Evolutionary conservation across 2,329 filamentous ascomycete genomes (phyloP).

Genomic region (Alternaria conjuncta): DNA sequence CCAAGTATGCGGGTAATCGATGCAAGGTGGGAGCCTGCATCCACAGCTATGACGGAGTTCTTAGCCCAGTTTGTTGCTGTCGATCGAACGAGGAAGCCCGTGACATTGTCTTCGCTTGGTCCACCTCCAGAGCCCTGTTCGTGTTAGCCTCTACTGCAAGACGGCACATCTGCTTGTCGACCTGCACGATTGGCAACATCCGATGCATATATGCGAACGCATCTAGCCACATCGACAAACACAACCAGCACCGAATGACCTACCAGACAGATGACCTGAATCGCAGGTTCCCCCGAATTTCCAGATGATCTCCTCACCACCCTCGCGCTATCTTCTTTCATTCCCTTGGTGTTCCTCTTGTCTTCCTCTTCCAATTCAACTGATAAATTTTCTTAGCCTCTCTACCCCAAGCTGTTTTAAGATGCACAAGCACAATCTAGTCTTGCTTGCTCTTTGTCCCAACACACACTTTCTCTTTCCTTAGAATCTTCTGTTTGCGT

Average conservation of each 20-base stretch:
- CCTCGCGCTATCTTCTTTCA: conserved; percentile 51
- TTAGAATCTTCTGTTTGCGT: not conserved
- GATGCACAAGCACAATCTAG: not conserved
- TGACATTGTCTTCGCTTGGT: conserved; percentile 87
- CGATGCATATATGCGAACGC: not conserved
- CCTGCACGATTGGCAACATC: not conserved
- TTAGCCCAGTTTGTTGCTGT: conserved; percentile 78
- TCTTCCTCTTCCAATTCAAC: not conserved
- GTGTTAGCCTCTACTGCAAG: conserved; percentile 13
- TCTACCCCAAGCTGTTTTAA: not conserved
- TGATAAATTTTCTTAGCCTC: not conserved
- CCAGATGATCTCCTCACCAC: conserved; percentile 46
- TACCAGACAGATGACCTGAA: conserved; percentile 59
- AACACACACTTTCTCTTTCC: not conserved
- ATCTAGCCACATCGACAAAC: not conserved
- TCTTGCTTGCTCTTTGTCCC: not conserved
- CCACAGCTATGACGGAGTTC: conserved; percentile 86
- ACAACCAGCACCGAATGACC: conserved; percentile 20
- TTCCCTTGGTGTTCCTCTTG: conserved; percentile 33
- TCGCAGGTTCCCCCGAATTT: conserved; percentile 46
- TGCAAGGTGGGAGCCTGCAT: conserved; percentile 88
- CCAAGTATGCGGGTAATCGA: conserved; percentile 83
- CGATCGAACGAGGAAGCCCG: conserved; percentile 86
- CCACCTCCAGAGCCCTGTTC: conserved; percentile 84
- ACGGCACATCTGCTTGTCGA: not conserved